Evolutionary conservation across 257 asterid species (phyloP), one percentile per base, ranked within the genome.

Genomic region (Orobanche coerulescens): DNA sequence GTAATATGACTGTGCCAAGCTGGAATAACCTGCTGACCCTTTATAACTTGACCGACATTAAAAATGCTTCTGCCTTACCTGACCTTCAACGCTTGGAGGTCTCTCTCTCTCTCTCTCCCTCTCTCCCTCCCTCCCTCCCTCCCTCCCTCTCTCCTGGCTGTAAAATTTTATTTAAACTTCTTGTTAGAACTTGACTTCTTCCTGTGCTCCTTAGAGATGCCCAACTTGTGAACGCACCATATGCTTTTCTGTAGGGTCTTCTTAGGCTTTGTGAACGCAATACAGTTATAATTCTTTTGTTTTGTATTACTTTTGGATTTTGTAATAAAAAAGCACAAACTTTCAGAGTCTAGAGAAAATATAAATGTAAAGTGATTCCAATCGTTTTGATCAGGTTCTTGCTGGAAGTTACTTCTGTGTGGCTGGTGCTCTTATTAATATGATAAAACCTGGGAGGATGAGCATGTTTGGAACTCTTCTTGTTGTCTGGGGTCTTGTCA

Each of bases 371-470:
- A 46, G n/a, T 44, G 16, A 26, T 18, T 30, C 7, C 2, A 26
- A 61, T 10, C 19, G 34, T 20, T 63, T 66, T 58, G 46, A 55
- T 34, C 76, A 92, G 98, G 95, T 93, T 83, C 95, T 93, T 73
- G 96, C 96, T 2, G 99, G 99, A 72, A 93, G 99, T 81, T 93
- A 93, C 78, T 93, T 93, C 74, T 69, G 88, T 7, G 97, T 86
- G 49, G 96, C 99, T 58, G 99, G 99, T 66, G 73, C 94, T 4
- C 77, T 93, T 1, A 74, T 93, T 36, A 95, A 97, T 39, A 39
- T 89, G 19, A 14, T 93, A 40, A 86, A 85, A 66, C 91, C 95
- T 0, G 99, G 99, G 51, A 84, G 99, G 76, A 93, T 89, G 99
- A 89, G 95, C 78, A 93, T 86, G 97, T 93, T 89, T 24, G 97